Conservation (phyloP, 345 rosid genomes). For the Reutealis trisperma region DNA sequence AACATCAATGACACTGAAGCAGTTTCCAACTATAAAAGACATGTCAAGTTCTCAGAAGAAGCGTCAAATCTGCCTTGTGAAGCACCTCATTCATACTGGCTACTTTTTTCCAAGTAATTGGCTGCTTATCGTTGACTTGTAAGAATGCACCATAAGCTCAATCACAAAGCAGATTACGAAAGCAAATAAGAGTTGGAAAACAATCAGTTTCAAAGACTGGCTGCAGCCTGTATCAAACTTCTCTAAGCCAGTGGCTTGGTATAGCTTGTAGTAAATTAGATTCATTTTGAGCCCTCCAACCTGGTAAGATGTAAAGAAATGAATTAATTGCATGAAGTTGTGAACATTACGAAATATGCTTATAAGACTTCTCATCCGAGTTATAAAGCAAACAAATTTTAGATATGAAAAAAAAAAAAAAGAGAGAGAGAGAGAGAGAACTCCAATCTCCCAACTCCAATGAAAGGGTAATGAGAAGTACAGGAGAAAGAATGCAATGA, state of each 20-base stretch:
- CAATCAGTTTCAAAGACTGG: not conserved
- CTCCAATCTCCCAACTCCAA: too few relatives aligned
- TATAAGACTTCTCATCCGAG: too few relatives aligned
- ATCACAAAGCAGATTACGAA: constrained; percentile 8
- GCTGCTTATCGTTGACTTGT: constrained; percentile 77
- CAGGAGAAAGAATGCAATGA: too few relatives aligned
- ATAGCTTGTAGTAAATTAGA: constrained; percentile 84
- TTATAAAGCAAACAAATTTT: too few relatives aligned
- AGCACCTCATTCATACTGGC: constrained; percentile 86
- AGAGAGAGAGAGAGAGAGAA: too few relatives aligned
- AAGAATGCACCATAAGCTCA: constrained; percentile 81
- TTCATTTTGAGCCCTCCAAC: constrained; percentile 97
- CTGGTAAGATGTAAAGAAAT: constrained; percentile 32
- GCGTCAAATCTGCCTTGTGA: constrained; percentile 79
- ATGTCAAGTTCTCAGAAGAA: constrained; percentile 13
- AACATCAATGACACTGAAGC: constrained; percentile 12
- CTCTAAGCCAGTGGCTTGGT: constrained; percentile 89
- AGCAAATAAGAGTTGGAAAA: constrained; percentile 8
- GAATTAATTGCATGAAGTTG: not conserved
- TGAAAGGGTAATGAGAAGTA: too few relatives aligned
- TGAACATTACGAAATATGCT: not conserved
- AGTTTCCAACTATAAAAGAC: constrained; percentile 8
- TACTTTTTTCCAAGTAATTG: constrained; percentile 91
- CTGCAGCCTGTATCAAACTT: constrained; percentile 76
- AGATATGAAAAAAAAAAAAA: too few relatives aligned